These are phyloP conservation scores for Starmerella geochares DNA, from an alignment of 805 yeast genomes.

Conservation along the genomic window DNA sequence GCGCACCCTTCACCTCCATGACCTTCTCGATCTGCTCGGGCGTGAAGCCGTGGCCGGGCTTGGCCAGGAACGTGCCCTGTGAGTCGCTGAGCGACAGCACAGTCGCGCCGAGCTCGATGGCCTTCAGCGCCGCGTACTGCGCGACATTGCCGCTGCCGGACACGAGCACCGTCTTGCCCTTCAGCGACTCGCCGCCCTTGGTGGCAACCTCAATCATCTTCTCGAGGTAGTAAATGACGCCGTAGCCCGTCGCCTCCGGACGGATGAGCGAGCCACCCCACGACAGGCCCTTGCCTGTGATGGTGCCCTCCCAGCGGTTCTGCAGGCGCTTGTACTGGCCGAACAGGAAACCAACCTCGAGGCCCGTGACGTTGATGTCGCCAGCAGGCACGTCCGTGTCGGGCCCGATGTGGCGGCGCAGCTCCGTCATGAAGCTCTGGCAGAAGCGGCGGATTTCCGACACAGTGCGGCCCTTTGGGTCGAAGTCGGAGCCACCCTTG, in stretches of 20 bases:
- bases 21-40: slow-evolving; percentile 67
- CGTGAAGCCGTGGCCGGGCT: slow-evolving; percentile 60
- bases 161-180: slow-evolving; percentile 89
- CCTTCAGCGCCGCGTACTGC: slow-evolving; percentile 96
- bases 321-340: slow-evolving; percentile 91
- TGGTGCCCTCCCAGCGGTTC: slow-evolving; percentile 92
- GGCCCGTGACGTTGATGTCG: slow-evolving; percentile 97
- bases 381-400: slow-evolving; percentile 99
- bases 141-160: slow-evolving; percentile 99
- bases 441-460: slow-evolving; percentile 95
- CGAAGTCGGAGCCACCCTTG: slow-evolving; percentile 97
- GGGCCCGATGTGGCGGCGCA: slow-evolving; percentile 91
- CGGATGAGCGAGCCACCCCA: slow-evolving; percentile 99
- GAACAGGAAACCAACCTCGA: slow-evolving; percentile 87
- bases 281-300: slow-evolving; percentile 93
- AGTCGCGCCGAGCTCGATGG: slow-evolving; percentile 90
- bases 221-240: slow-evolving; percentile 91
- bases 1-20: slow-evolving; percentile 74
- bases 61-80: slow-evolving; percentile 66
- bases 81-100: slow-evolving; percentile 94
- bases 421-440: slow-evolving; percentile 88
- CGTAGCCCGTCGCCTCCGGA: slow-evolving; percentile 99
- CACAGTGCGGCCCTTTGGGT: slow-evolving; percentile 91
- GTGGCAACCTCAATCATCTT: slow-evolving; percentile 94
- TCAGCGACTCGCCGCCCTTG: slow-evolving; percentile 76